These are phyloP conservation scores for Zoysia japonica DNA, from an alignment of 176 grass and related monocot species.

Conservation along the genomic window DNA sequence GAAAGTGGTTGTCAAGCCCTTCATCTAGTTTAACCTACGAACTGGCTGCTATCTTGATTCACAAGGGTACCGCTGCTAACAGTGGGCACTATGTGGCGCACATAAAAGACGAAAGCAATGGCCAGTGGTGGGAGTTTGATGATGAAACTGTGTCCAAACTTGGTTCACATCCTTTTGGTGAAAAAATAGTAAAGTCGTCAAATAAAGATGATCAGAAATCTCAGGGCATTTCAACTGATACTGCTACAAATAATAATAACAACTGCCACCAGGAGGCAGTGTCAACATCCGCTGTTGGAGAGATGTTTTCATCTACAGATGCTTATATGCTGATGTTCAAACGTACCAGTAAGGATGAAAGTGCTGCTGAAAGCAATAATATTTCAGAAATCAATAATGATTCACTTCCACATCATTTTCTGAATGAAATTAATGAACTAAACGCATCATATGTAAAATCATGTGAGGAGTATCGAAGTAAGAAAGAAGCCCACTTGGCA, in stretches of 20 bases:
- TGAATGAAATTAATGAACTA: slow-evolving; percentile 65
- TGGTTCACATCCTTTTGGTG: slow-evolving; percentile 86
- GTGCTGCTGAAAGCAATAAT: slow-evolving; percentile 42
- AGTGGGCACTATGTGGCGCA: slow-evolving; percentile 98
- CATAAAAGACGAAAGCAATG: slow-evolving; percentile 90
- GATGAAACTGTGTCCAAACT: slow-evolving; percentile 94
- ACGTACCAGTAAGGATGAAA: slow-evolving; percentile 43
- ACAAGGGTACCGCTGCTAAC: slow-evolving; percentile 93
- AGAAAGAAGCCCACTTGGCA: slow-evolving; percentile 66
- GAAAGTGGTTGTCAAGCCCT: slow-evolving; percentile 61
- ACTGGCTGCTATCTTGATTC: slow-evolving; percentile 89
- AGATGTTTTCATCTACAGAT: slow-evolving; percentile 94
- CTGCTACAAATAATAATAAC: slow-evolving; percentile 45
- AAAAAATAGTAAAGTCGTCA: slow-evolving; percentile 61
- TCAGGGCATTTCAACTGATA: slow-evolving; percentile 40
- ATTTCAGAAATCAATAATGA: slow-evolving; percentile 44
- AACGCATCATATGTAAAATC: slow-evolving; percentile 66
- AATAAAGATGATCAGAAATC: slow-evolving; percentile 57
- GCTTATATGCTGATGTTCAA: slow-evolving; percentile 99
- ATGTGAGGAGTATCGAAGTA: slow-evolving; percentile 71
- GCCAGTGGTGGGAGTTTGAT: slow-evolving; percentile 99
- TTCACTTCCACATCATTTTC: slow-evolving; percentile 66
- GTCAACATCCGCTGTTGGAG: slow-evolving; percentile 36
- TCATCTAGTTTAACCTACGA: slow-evolving; percentile 70
- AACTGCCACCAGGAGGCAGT: slow-evolving; percentile 37